Percentiles rank a stretch among this genome's conserved stretches.
Conservation (phyloP, 179 eudicot species). For the Vitellaria paradoxa region DNA sequence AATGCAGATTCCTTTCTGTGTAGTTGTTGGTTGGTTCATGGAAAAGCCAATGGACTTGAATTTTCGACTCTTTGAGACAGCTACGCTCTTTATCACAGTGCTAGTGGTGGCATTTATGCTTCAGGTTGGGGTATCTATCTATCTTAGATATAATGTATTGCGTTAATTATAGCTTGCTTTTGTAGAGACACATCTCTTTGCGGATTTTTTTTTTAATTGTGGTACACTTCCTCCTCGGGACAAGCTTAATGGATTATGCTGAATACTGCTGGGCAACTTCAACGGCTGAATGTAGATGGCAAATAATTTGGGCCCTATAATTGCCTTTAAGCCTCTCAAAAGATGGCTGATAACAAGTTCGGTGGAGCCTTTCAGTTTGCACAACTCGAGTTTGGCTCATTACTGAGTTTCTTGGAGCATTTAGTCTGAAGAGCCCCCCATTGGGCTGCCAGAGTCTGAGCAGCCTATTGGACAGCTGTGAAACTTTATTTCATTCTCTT, state of each 20-base stretch:
- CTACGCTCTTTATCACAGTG: conserved; percentile 90
- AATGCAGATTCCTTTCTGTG: conserved; percentile 96
- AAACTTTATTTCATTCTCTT: neutral
- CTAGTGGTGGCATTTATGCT: conserved; percentile 94
- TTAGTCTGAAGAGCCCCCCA: too few relatives aligned
- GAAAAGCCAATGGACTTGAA: conserved; percentile 95
- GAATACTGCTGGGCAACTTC: too few relatives aligned
- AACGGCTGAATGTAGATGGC: neutral
- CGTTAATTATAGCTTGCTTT: neutral
- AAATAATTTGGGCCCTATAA: too few relatives aligned
- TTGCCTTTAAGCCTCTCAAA: too few relatives aligned
- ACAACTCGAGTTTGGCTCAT: too few relatives aligned
- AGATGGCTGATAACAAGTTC: too few relatives aligned
- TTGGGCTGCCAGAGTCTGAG: too few relatives aligned
- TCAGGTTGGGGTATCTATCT: conserved; percentile 54
- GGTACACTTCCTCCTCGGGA: too few relatives aligned
- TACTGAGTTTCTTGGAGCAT: too few relatives aligned
- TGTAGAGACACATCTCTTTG: neutral
- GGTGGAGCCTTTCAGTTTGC: neutral
- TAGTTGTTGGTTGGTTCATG: conserved; percentile 92
- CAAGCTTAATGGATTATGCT: too few relatives aligned
- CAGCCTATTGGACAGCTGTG: neutral
- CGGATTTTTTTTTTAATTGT: neutral
- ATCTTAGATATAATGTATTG: conserved; percentile 1
- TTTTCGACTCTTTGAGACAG: conserved; percentile 93